A percentile compares a stretch with the other conserved stretches of the same genome.
Evolutionary conservation across 139 green algal species (phyloP).

Genomic region (Tetradesmus lagerheimii): DNA sequence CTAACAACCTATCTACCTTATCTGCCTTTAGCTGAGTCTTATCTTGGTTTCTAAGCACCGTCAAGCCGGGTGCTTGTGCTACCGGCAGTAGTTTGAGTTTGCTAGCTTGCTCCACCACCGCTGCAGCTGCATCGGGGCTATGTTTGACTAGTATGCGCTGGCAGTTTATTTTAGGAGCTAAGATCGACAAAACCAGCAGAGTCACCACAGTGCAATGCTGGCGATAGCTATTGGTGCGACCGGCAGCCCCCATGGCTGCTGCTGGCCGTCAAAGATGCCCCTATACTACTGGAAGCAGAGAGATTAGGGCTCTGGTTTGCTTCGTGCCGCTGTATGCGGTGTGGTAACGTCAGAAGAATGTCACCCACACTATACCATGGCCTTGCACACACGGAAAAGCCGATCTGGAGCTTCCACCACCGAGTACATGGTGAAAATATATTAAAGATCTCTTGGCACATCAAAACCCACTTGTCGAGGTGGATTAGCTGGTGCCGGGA

Average conservation of each 20-base stretch:
- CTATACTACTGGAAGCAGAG: neutral
- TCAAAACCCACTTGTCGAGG: too few species aligned
- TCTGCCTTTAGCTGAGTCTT: neutral
- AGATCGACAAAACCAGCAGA: neutral
- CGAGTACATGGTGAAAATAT: neutral
- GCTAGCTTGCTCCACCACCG: neutral
- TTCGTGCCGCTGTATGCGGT: neutral
- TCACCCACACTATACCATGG: neutral
- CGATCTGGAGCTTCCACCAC: neutral
- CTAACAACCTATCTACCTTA: neutral
- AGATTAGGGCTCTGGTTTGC: neutral
- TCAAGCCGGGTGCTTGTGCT: neutral
- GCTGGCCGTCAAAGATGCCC: too few species aligned
- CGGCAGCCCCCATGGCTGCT: neutral
- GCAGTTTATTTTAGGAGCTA: neutral
- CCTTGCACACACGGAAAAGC: neutral
- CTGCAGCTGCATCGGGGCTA: too few species aligned
- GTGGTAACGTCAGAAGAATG: neutral
- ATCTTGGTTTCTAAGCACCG: neutral
- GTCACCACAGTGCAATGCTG: neutral
- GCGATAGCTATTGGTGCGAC: neutral
- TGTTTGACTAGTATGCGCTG: conserved; percentile 1
- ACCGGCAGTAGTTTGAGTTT: neutral
- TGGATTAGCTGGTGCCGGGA: neutral
- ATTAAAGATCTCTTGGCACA: too few species aligned